Evolutionary conservation across 495 filamentous ascomycete genomes (phyloP), one percentile per base, ranked within the genome.

Genomic region (Parathielavia hyrcaniae): DNA sequence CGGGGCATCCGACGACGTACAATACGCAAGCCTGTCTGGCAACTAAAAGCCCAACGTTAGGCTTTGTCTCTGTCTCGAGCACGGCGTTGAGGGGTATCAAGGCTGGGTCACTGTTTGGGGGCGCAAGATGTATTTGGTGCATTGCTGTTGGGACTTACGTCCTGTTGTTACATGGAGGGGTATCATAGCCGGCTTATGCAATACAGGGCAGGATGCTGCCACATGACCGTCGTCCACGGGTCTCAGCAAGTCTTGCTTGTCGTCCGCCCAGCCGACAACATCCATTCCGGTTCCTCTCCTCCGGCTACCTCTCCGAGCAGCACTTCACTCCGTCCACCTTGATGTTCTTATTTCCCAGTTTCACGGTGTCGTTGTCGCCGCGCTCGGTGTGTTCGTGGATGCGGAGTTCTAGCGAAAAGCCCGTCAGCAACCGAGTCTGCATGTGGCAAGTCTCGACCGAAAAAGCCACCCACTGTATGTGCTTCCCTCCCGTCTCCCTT

Each of bases 371-470:
- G 65, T 98, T 98, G 75, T 96, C 89, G 32, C 91, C 90, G 36
- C 89, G 79, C 71, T 97, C 93, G 45, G 88, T 98, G 55, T 91
- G 76, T 49, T 95, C 82, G 69, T 96, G 93, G 65, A 98, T 96
- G 16, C 83, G 77, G 51, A 98, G 76, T 69, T 88, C 91, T 95
- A 11, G 7, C 22, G 12, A n/a, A 26, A 22, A 12, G 0, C 0
- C 4, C 5, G 40, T 58, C 17, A 56, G 54, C 30, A 17, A 13
- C 12, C 19, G 9, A 10, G 23, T 19, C 9, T 38, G 36, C 14
- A 49, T 49, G 38, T 11, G 14, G 26, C 16, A 22, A 7, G 9
- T 22, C 12, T 10, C 2, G 10, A 14, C 1, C 19, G 8, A 19
- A 8, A 13, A n/a, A 14, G 30, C 12, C 13, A 75, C 86, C 55